Evolutionary conservation across 2,329 filamentous ascomycete genomes (phyloP), one percentile per base, ranked within the genome.

Genomic region (Apiospora koreana): DNA sequence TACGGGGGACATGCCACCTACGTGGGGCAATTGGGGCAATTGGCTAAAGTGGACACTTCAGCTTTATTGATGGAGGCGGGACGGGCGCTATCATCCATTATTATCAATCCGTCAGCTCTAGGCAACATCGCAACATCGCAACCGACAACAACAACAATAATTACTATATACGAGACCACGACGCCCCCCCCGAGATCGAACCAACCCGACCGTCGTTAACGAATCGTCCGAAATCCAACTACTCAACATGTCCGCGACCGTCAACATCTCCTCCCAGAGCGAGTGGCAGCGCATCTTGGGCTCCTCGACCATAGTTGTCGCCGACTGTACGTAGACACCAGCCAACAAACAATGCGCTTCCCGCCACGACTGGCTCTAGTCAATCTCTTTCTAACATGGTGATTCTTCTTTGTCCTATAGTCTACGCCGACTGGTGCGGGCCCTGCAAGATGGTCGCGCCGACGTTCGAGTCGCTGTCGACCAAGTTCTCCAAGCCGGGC

Each of bases 341-440:
- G 68, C 71, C 68, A 68, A 50, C 16, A 25, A 38, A 21, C 48
- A 25, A 43, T 66, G 64, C 64, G 38, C 42, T n/a, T 65, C 7
- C 38, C 18, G 38, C n/a, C 12, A 43, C 38, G 28, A 45, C n/a
- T 43, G 38, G n/a, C 1, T 10, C 21, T 2, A 45, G 18, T 16
- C 31, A 65, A 28, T 8, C 4, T 23, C 18, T 66, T 41, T 18
- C 65, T 67, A 67, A 67, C 65, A 43, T 45, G 23, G n/a, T 16
- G 7, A 3, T 12, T 14, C 67, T 74, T 76, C 67, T 76, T 6
- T 35, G 28, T n/a, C 8, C 1, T 9, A n/a, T 35, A 97, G 94
- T 98, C 87, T 97, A 96, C 79, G 95, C 95, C 81, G 93, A 97
- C 83, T 97, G 94, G 93, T 98, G 94, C 81, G 93, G 92, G 70